Evolutionary conservation across 495 filamentous ascomycete genomes (phyloP).

Genomic region (Schizothecium vesticola): DNA sequence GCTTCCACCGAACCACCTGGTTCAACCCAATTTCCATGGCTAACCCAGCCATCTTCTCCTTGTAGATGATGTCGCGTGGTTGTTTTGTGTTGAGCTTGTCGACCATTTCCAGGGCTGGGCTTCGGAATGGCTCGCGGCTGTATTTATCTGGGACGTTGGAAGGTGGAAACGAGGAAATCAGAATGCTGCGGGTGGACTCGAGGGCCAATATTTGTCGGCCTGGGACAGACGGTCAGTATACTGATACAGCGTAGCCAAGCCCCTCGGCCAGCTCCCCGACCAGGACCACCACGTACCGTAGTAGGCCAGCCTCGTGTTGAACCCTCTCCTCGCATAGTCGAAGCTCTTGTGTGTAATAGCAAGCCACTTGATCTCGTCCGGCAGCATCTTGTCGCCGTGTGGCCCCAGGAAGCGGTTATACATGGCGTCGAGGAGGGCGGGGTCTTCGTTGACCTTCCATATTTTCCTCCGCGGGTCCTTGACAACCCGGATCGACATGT

Average conservation of each 20-base stretch:
- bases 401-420: constrained; percentile 67
- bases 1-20: constrained; percentile 80
- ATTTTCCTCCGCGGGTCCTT: constrained; percentile 40
- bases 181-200: constrained; percentile 68
- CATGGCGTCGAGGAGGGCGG: constrained; percentile 62
- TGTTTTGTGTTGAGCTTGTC: constrained; percentile 56
- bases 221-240: constrained; percentile 29
- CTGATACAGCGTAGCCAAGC: constrained; percentile 29
- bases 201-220: constrained; percentile 77
- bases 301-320: constrained; percentile 88
- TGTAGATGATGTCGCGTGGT: constrained; percentile 51
- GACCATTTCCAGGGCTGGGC: constrained; percentile 67
- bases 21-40: constrained; percentile 63
- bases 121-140: constrained; percentile 61
- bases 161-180: constrained; percentile 38
- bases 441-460: constrained; percentile 71
- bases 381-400: constrained; percentile 64
- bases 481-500: constrained; percentile 49
- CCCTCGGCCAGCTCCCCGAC: constrained; percentile 57
- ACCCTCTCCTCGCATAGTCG: constrained; percentile 88
- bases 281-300: constrained; percentile 55
- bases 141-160: constrained; percentile 34
- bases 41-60: constrained; percentile 57
- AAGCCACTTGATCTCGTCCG: constrained; percentile 92
- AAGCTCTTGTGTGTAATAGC: constrained; percentile 98